Evolutionary conservation across 2,329 filamentous ascomycete genomes (phyloP), one percentile per base, ranked within the genome.

Genomic region (Botrytis fragariae): DNA sequence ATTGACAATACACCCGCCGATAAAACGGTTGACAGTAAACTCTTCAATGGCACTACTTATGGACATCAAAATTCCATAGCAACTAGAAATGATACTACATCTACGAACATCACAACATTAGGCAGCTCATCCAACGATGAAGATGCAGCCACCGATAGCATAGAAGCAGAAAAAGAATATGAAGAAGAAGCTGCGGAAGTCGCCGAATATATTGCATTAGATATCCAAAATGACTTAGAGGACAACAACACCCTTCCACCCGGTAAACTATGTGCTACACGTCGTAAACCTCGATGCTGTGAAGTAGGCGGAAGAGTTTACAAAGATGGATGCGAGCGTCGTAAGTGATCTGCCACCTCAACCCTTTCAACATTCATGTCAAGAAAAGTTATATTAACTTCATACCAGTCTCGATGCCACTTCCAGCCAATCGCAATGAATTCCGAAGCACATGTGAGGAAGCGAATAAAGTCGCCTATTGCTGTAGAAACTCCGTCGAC

Each of bases 221-320:
- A 42, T 18, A 18, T 18, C 8, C 35, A 62, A 62, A 35, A 62
- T n/a, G 37, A 42, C 8, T n/a, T 5, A 16, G 37, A 14, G 6
- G 62, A 32, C 20, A 48, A 9, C 4, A 65, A 42, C 4, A n/a
- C 42, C n/a, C 18, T 32, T 9, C 29, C n/a, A 1, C 42, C 62
- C 9, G 20, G n/a, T 18, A 54, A 54, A 39, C 45, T 68, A n/a
- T 68, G 64, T 35, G 6, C 14, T 35, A n/a, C 16, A 12, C 32
- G 32, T 18, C 45, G 22, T 35, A 68, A 68, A 29, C 64, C 64
- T 37, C 45, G 64, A 68, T 68, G 64, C 45, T 68, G 64, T 25
- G 64, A 68, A n/a, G 12, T 7, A 12, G 45, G 45, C 25, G 64
- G 64, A 4, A 54, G 35, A 39, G 2, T 54, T 1, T 68, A 54